Conservation (phyloP, 1,284 basidiomycete genomes). For the Boletus smithii region DNA sequence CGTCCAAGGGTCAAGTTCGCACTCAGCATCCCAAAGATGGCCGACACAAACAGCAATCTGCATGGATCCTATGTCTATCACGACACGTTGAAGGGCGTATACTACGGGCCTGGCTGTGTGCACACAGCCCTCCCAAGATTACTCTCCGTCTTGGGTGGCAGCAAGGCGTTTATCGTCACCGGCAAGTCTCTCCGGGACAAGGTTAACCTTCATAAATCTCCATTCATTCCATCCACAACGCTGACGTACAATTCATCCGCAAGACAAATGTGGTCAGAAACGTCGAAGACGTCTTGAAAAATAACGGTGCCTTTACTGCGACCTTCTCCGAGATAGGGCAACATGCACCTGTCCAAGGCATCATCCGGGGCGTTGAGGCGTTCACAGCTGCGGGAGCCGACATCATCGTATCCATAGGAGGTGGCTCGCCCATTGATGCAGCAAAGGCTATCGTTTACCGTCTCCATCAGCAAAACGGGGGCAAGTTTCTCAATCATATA, state of each 20-base stretch:
- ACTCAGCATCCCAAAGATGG: no score
- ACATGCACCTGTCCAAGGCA: conserved; percentile 70
- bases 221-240: neutral
- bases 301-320: conserved; percentile 53
- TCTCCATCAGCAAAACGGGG: conserved; percentile 53
- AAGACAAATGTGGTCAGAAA: conserved; percentile 65
- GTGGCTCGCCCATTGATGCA: conserved; percentile 78
- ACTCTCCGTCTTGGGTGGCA: conserved; percentile 49
- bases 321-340: conserved; percentile 77
- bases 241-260: conserved; percentile 5
- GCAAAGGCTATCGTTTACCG: conserved; percentile 67
- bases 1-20: no score
- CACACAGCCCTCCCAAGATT: conserved; percentile 61
- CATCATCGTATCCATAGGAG: conserved; percentile 70
- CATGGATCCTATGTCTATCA: conserved; percentile 61
- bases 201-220: conserved; percentile 36
- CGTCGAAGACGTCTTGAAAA: conserved; percentile 56
- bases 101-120: conserved; percentile 66
- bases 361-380: conserved; percentile 56
- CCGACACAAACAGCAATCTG: neutral
- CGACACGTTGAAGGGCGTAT: conserved; percentile 59
- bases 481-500: conserved; percentile 50
- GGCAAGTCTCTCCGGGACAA: conserved; percentile 66
- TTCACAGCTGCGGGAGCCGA: conserved; percentile 60
- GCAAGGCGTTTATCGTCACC: conserved; percentile 67